Evolutionary conservation across 495 filamentous ascomycete genomes (phyloP).

Genomic region (Daldinia caldariorum): DNA sequence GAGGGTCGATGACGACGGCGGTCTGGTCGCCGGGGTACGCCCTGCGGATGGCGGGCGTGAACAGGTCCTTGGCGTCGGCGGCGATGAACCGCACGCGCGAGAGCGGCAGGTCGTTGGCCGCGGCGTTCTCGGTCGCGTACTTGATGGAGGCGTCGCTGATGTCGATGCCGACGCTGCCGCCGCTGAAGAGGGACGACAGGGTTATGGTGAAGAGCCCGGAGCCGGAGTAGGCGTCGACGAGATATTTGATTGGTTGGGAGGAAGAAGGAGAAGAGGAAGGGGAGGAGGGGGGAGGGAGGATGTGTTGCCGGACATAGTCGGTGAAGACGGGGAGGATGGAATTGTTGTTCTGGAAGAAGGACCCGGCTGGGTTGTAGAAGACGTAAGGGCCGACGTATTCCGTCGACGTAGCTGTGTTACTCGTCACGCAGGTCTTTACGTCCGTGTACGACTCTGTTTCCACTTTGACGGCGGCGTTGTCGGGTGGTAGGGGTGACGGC

Average conservation of each 20-base stretch:
- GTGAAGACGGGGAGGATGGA: conserved; percentile 94
- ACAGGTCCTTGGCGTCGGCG: conserved; percentile 84
- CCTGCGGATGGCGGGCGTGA: conserved; percentile 71
- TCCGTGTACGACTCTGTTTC: conserved; percentile 66
- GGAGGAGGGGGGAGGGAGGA: conserved; percentile 61
- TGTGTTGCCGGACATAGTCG: conserved; percentile 84
- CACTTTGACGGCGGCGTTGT: conserved; percentile 42
- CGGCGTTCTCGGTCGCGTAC: conserved; percentile 80
- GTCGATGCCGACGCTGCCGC: conserved; percentile 61
- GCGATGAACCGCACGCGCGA: conserved; percentile 76
- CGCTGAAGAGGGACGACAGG: conserved; percentile 78
- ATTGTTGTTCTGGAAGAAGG: conserved; percentile 99
- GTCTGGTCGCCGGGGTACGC: conserved; percentile 80
- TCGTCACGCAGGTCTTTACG: conserved; percentile 85
- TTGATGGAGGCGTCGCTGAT: conserved; percentile 73
- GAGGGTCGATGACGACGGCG: conserved; percentile 90
- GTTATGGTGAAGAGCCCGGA: conserved; percentile 97
- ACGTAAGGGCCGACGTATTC: conserved; percentile 88
- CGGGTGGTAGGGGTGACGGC: conserved; percentile 24
- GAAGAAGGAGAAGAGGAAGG: conserved; percentile 36
- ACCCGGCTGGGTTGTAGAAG: conserved; percentile 88
- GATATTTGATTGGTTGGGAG: conserved; percentile 69
- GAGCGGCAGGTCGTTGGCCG: conserved; percentile 72
- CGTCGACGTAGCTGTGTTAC: conserved; percentile 78
- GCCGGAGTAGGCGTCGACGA: conserved; percentile 97